Base-by-base conservation (phyloP, 2,329 filamentous ascomycete species). In the Pyrenophora teres region DNA sequence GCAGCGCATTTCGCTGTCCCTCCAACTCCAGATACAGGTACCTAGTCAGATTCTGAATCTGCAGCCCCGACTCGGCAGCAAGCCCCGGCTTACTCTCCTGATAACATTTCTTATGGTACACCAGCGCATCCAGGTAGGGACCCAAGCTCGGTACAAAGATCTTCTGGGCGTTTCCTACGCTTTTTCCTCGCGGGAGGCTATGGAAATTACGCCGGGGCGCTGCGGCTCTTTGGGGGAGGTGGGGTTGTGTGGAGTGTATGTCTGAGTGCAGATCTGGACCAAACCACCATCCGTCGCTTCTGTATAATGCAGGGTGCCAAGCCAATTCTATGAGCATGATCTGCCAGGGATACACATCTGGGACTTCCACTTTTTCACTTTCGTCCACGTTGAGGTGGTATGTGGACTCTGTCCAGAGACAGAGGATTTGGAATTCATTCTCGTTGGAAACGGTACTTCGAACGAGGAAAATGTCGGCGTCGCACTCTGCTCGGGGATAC, bases 261-360 rank as follows among this genome's bases (percentile, higher is more conserved):
- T 45, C 30, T 15, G 46, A 46, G 30, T 45, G 35, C 8, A 57
- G 25, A 31, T 30, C 46, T 15, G 50, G 50, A 23, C 46, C 46
- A 46, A 36, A 54, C 43, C 46, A 54, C 46, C 36, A 54, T 8
- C 36, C 40, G 35, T 57, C n/a, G 6, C 39, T 37, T 12, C 39
- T 30, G 18, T 45, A 10, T 8, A 54, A 12, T 27, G 43, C 51
- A 40, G 51, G 52, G 15, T 57, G 54, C 52, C 54, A 55, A 6
- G 30, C 37, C 13, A 52, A 42, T 52, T 57, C 43, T 1, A 57
- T 38, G 8, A 46, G 43, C 3, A 57, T 46, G 9, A 19, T 16
- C 5, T 46, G 33, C 31, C 37, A 55, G 16, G 40, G 33, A 33
- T 52, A 53, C 5, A 53, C 16, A 5, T 50, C 46, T 12, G 35